Evolutionary conservation across 768 basidiomycete genomes (phyloP), one percentile per base, ranked within the genome.

Genomic region (Mycena galericulata): DNA sequence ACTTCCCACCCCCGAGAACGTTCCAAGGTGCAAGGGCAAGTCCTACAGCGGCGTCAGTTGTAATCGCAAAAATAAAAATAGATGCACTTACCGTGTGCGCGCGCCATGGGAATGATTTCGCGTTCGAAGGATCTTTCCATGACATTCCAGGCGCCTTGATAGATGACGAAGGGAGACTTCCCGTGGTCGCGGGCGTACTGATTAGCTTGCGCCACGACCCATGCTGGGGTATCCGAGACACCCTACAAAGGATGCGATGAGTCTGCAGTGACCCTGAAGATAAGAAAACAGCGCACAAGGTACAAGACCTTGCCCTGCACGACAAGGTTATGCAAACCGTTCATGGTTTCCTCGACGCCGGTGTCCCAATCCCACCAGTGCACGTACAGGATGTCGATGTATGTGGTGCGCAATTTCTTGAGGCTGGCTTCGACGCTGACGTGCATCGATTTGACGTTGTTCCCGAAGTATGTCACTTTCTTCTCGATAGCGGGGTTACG

Each of bases 341-440:
- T 79, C 86, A 86, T 84, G 24, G 86, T 68, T 72, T 88, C 87
- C 46, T 81, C 76, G 24, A 86, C 77, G 17, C 56, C 27, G 0
- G 56, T 57, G 41, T 57, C 56, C 56, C 78, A 84, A 64, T 86
- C 85, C 86, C 83, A 83, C 79, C 82, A 86, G 70, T 89, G 88
- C 7, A 88, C 72, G 66, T 89, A 88, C 26, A 89, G 73, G 56
- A 89, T 81, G 68, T 89, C 88, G 69, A 89, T 82, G 72, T 86
- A 91, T 24, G 84, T 79, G 0, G 89, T 90, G 43, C 87, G 77
- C 29, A 92, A 88, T 26, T 55, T 55, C 24, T 55, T 55, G 36
- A 55, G 53, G 22, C 53, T 55, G 36, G 53, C 53, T 18, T 55
- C 36, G n/a, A 55, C 34, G 15, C 53, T 55, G 53, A 55, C 12